These are phyloP conservation scores for Ceratopteris richardii DNA, from an alignment of 75 land plant species.

Conservation along the genomic window DNA sequence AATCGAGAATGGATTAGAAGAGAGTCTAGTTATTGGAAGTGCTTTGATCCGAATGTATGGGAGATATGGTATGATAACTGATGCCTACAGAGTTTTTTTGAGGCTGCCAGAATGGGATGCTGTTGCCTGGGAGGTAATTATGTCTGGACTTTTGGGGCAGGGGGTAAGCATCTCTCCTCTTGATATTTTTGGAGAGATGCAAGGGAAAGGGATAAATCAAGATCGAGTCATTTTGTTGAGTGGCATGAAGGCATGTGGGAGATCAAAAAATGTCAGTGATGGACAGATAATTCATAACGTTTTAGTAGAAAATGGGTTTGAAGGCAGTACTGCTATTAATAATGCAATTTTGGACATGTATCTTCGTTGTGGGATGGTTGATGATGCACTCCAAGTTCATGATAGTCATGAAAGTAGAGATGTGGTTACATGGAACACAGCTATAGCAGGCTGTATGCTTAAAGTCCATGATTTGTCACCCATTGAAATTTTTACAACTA, in stretches of 20 bases:
- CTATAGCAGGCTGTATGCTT: neutral
- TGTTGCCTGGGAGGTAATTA: neutral
- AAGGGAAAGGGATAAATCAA: neutral
- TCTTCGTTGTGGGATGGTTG: slow-evolving; percentile 27
- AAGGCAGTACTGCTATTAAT: neutral
- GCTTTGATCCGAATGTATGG: slow-evolving; percentile 20
- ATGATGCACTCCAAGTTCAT: slow-evolving; percentile 9
- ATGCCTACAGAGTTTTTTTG: neutral
- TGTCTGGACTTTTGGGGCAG: neutral
- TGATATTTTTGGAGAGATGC: neutral
- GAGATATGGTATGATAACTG: neutral
- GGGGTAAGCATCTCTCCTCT: neutral
- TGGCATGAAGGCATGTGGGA: slow-evolving; percentile 10
- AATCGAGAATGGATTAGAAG: slow-evolving; percentile 9
- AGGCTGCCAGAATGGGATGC: neutral
- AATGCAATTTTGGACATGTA: slow-evolving; percentile 5
- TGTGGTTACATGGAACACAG: slow-evolving; percentile 5
- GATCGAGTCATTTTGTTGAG: neutral
- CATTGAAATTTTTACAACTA: neutral
- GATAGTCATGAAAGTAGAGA: neutral
- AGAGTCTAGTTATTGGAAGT: slow-evolving; percentile 6
- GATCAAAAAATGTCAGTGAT: slow-evolving; percentile 1
- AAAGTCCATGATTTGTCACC: neutral
- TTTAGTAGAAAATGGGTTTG: neutral
- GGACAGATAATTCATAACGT: slow-evolving; percentile 5